Percentiles rank a stretch among this genome's conserved stretches.
phyloP scores from a whole-genome alignment of 2,329 filamentous ascomycete species.

The Juglanconis oblonga region DNA sequence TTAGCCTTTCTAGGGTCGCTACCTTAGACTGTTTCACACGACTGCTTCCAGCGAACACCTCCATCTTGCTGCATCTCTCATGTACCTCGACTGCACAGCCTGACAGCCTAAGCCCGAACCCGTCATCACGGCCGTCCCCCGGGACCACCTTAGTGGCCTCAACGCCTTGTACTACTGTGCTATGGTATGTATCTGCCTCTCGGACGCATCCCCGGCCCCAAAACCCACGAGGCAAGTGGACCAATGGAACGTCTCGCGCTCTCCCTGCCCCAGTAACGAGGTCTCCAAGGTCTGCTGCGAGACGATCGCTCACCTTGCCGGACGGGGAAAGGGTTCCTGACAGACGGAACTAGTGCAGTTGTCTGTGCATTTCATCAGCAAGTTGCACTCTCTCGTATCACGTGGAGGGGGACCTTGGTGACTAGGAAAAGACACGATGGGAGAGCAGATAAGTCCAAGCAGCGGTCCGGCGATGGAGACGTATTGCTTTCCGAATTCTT shows the following conservation, averaged over 20 bases:
- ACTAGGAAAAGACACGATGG: neutral
- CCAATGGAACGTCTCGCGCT: neutral
- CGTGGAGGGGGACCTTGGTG: neutral
- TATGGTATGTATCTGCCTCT: neutral
- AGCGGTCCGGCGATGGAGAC: constrained; percentile 2
- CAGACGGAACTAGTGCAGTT: constrained; percentile 7
- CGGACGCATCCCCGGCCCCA: neutral
- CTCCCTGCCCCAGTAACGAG: neutral
- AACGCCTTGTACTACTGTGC: neutral
- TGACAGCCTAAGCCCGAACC: neutral
- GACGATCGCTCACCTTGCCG: constrained; percentile 10
- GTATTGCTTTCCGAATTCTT: constrained; percentile 1
- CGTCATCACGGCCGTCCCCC: constrained; percentile 8
- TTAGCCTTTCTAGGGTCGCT: neutral
- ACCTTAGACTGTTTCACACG: constrained; percentile 3
- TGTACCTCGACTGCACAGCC: constrained; percentile 11
- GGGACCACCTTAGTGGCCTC: neutral
- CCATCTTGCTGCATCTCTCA: constrained; percentile 3
- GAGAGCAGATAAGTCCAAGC: neutral
- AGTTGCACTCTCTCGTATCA: constrained; percentile 8
- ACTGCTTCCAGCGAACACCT: neutral
- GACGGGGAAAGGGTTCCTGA: constrained; percentile 4
- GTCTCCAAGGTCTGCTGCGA: neutral
- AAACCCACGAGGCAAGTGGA: neutral
- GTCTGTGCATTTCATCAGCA: constrained; percentile 1